These are phyloP conservation scores for Exophiala spinifera DNA, from an alignment of 2,329 filamentous ascomycete genomes.

Conservation along the genomic window DNA sequence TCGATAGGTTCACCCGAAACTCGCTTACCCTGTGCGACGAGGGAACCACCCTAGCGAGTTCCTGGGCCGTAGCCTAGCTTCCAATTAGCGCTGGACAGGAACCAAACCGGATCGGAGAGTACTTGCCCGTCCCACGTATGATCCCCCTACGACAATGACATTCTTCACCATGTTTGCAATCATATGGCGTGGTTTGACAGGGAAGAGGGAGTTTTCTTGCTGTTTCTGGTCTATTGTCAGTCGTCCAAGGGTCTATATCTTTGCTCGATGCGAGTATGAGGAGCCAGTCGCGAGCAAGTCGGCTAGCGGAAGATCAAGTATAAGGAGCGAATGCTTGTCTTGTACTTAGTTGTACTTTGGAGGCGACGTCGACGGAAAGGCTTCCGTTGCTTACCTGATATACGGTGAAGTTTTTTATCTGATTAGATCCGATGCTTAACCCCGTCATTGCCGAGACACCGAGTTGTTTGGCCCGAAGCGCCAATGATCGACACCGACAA, in stretches of 20 bases:
- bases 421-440: too few species aligned
- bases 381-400: too few species aligned
- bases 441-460: too few species aligned
- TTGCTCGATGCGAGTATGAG: not conserved
- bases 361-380: too few species aligned
- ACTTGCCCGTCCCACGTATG: slow-evolving; percentile 51
- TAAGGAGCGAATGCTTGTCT: too few species aligned
- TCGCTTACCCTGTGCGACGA: slow-evolving; percentile 37
- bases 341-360: too few species aligned
- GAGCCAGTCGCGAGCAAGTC: not conserved
- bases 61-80: slow-evolving; percentile 34
- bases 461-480: too few species aligned
- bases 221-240: not conserved
- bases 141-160: slow-evolving; percentile 48
- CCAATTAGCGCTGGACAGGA: not conserved
- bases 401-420: too few species aligned
- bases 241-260: not conserved
- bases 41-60: slow-evolving; percentile 36
- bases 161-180: slow-evolving; percentile 13
- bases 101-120: not conserved
- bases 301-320: too few species aligned
- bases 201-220: not conserved
- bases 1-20: slow-evolving; percentile 32
- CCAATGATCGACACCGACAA: too few species aligned
- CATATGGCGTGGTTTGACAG: not conserved